Evolutionary conservation across 352 stramenopile species (phyloP), one percentile per base, ranked within the genome.

Genomic region (Globisporangium yorkense): DNA sequence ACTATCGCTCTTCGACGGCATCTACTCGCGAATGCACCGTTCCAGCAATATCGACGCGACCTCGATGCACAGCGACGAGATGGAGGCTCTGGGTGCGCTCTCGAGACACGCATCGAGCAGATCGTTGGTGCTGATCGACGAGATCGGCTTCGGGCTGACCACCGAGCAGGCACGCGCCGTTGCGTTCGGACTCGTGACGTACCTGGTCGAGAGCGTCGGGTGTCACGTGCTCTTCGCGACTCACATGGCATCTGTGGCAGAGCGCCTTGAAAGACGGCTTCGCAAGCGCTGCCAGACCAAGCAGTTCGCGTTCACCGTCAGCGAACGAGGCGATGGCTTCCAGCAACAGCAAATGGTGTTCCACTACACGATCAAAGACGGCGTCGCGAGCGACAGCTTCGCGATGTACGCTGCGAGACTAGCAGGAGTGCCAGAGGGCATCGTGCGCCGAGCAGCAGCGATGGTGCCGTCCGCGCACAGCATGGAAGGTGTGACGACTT

Each of bases 221-320:
- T 77, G 72, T 9, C 50, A 61, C 7, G 68, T 75, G 5, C 27
- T 82, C 31, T 66, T 85, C 21, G 68, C 72, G 12, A 82, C 63
- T 9, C 75, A 85, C 37, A 50, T 68, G 13, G 63, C 60, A 13
- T n/a, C 53, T 12, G 37, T 43, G 37, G 37, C 37, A 5, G 12
- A 43, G 13, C 37, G 37, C 2, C 37, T 43, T 12, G 5, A 18
- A 13, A 4, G 12, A 15, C 37, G 37, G 4, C 37, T 43, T 4
- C 13, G 37, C 37, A 5, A 13, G 37, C 12, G 37, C 37, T 43
- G 37, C 13, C 37, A 43, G 37, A 43, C 37, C 12, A 43, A 43
- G 37, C 37, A 43, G 37, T 18, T 43, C 12, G 37, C 10, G 0
- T 13, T 43, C 37, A 18, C 37, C 12, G 3, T 43, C 37, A 43